Conservation (phyloP, 306 rosid genomes). For the Coriaria nepalensis region DNA sequence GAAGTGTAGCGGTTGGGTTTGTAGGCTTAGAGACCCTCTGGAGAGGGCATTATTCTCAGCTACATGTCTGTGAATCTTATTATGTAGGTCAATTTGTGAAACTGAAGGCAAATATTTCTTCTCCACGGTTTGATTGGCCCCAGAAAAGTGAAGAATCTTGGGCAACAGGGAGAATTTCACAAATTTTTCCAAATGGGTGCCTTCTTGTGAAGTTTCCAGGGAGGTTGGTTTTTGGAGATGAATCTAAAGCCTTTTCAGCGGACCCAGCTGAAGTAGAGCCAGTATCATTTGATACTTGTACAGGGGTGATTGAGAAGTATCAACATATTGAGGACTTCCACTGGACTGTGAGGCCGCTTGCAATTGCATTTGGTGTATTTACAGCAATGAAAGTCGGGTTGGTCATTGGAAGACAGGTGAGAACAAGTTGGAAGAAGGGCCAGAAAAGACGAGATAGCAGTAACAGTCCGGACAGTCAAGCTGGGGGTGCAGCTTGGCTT, state of each 20-base stretch:
- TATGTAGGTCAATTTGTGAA: conserved; percentile 58
- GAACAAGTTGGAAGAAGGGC: conserved; percentile 17
- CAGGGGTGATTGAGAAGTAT: conserved; percentile 51
- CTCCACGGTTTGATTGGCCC: conserved; percentile 66
- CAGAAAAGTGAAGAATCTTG: conserved; percentile 31
- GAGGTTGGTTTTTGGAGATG: conserved; percentile 37
- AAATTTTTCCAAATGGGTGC: conserved; percentile 61
- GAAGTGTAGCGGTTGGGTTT: conserved; percentile 44
- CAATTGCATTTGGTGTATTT: conserved; percentile 44
- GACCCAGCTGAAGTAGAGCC: conserved; percentile 70
- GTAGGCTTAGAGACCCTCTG: conserved; percentile 58
- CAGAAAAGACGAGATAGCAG: conserved; percentile 10
- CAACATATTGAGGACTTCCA: conserved; percentile 76
- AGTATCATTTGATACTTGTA: conserved; percentile 50
- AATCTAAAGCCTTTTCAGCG: conserved; percentile 36
- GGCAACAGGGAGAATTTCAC: conserved; percentile 49
- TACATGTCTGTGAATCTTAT: conserved; percentile 35
- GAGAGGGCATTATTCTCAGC: conserved; percentile 40
- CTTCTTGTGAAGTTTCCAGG: conserved; percentile 67
- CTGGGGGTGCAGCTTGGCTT: conserved; percentile 24
- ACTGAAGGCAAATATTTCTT: conserved; percentile 26
- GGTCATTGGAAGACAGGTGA: conserved; percentile 21
- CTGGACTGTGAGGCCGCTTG: conserved; percentile 71
- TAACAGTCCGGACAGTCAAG: conserved; percentile 17
- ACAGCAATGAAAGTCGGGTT: conserved; percentile 51